Base-by-base conservation (phyloP, 148 eudicot species). In the Bassia scoparia region DNA sequence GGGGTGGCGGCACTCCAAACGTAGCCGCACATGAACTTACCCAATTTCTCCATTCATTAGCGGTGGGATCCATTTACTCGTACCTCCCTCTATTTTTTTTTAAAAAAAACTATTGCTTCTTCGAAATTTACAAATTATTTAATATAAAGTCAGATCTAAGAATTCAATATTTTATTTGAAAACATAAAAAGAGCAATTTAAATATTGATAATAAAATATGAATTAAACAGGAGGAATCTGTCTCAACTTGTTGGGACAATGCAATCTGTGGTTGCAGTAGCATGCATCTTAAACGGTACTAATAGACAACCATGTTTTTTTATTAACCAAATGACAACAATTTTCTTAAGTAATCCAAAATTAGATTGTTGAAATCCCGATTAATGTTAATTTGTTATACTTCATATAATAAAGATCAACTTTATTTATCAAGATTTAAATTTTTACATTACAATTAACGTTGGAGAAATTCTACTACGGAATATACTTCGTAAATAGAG, bases 1-100 rank as follows among this genome's bases (percentile, higher is more conserved):
- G 59, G 59, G 20, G 66, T 44, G 76, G 76, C 80, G 80, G 80
- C 80, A 78, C 68, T 78, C 76, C 76, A 72, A 78, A 48, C 66
- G 80, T 78, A 72, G 49, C 29, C 49, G 81, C 81, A 78, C 81
- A 73, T 78, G 81, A 78, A 21, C 20, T 60, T 49, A 13, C 37
- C 35, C 17, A 33, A 59, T 61, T 35, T 15, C n/a, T 76, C 55
- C 67, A 69, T 68, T 69, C 37, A 76, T 30, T 70, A 9, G 74
- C 79, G 79, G 79, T 76, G 79, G 67, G 67, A 75, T 75, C 61
- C 72, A 54, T 69, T 52, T 0, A 38, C 0, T 21, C 31, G 31
- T 6, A 52, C 24, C 18, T 70, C 35, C 60, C 26, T 12, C 7
- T 53, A 37, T 23, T 20, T 64, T 26, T 64, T 20, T 41, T 1